Evolutionary conservation across 2,329 filamentous ascomycete species (phyloP).

Genomic region (Camillea tinctor): DNA sequence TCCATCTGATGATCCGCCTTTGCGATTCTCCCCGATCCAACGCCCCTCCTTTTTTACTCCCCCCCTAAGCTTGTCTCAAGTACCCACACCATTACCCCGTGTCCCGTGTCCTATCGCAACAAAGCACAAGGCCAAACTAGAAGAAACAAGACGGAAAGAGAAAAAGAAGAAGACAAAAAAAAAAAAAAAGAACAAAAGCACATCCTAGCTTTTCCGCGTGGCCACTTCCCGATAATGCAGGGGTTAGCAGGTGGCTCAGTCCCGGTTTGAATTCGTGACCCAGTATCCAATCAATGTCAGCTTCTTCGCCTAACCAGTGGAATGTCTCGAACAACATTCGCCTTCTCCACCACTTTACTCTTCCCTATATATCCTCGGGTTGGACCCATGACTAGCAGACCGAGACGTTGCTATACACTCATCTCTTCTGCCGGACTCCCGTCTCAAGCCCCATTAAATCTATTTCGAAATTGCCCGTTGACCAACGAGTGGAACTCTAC

Average conservation of each 20-base stretch:
- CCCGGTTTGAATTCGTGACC: slow-evolving; percentile 38
- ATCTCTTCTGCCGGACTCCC: slow-evolving; percentile 28
- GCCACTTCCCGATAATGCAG: slow-evolving; percentile 31
- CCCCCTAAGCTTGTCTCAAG: background rate
- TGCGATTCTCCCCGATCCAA: background rate
- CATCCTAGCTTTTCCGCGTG: background rate
- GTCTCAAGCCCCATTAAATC: slow-evolving; percentile 31
- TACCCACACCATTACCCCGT: background rate
- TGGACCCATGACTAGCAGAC: slow-evolving; percentile 30
- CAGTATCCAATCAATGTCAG: slow-evolving; percentile 31
- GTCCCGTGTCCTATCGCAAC: no score
- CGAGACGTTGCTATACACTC: slow-evolving; percentile 26
- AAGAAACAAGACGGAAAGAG: no score
- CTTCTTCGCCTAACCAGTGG: slow-evolving; percentile 28
- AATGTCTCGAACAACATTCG: slow-evolving; percentile 30
- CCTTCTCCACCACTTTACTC: slow-evolving; percentile 29
- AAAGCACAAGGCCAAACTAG: no score
- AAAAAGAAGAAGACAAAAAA: no score
- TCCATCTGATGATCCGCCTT: background rate
- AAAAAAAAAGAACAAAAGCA: background rate
- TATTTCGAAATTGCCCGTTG: slow-evolving; percentile 30
- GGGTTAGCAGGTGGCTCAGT: slow-evolving; percentile 26
- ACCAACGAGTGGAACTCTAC: slow-evolving; percentile 29
- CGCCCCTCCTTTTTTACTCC: no score
- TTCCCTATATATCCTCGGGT: slow-evolving; percentile 39